Base-by-base conservation (phyloP, 148 eudicot species). In the Rhododendron vialii region DNA sequence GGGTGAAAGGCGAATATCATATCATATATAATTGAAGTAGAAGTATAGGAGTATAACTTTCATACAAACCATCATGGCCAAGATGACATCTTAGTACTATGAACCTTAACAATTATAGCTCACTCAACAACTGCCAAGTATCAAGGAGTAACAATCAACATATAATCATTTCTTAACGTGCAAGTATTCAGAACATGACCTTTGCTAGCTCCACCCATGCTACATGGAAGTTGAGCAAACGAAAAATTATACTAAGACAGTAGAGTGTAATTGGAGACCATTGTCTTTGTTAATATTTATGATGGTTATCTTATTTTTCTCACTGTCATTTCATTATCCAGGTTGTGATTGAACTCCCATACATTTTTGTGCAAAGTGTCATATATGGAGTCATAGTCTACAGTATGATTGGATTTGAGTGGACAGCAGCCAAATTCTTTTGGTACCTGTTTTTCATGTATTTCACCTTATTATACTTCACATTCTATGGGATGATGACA, bases 401-500 rank as follows among this genome's bases (percentile, higher is more conserved):
- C 36, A 92, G 91, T 0, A 92, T 93, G 96, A 92, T 93, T 83
- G 92, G 92, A 28, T 93, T 93, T 50, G 87, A 91, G 78, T 93
- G 94, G 96, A 89, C 91, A 17, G 85, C 75, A 36, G 84, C 89
- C 71, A 93, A 93, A 88, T 92, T 91, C 91, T 85, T 93, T 73
- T 92, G 93, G 93, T 90, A 85, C 87, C 53, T 92, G 4, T 93
- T 84, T 86, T 92, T 93, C 92, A 91, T 92, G 94, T 93, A 86
- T 88, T 92, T 91, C 90, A 89, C 96, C 69, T 91, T 93, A 80
- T 83, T 92, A 24, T 92, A 93, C 89, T 93, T 90, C 91, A 91
- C 96, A 57, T 91, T 82, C 86, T 93, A 93, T 14, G 95, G 95
- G 55, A 92, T 93, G 94, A 93, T 93, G 94, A 84, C 92, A 28